A percentile compares a stretch with the other conserved stretches of the same genome.
phyloP scores from a whole-genome alignment of 139 green algal species.

The Chlamydomonas sphaeroides region DNA sequence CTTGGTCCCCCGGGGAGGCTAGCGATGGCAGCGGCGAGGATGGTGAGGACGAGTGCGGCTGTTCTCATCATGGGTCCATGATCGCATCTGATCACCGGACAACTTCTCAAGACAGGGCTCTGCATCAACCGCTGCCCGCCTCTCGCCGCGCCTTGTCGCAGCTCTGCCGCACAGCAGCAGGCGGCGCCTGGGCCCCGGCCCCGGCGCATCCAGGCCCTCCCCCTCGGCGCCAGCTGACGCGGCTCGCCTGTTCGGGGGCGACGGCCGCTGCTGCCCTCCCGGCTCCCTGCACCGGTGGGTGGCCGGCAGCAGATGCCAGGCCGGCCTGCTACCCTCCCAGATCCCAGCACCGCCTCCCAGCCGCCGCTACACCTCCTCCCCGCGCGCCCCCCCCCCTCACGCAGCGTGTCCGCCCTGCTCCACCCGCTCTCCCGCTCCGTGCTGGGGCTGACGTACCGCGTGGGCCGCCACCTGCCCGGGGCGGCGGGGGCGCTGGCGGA shows the following conservation, averaged over 20 bases:
- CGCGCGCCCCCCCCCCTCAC: constrained; percentile 10
- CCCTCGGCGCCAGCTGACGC: too few relatives aligned
- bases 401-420: constrained; percentile 30
- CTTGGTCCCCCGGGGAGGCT: too few relatives aligned
- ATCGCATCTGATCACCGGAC: too few relatives aligned
- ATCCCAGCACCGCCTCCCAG: constrained; percentile 66
- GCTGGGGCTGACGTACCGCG: constrained; percentile 73
- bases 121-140: too few relatives aligned
- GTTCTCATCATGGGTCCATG: too few relatives aligned
- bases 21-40: too few relatives aligned
- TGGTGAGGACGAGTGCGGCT: too few relatives aligned
- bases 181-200: too few relatives aligned
- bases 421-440: constrained; percentile 21
- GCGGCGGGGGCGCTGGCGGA: constrained; percentile 56
- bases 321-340: constrained; percentile 60
- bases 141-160: too few relatives aligned
- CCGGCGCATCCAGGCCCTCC: too few relatives aligned
- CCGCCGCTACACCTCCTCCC: constrained; percentile 18
- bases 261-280: constrained; percentile 75
- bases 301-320: background rate
- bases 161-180: too few relatives aligned
- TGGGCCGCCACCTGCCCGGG: constrained; percentile 70
- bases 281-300: constrained; percentile 76
- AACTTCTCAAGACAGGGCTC: too few relatives aligned
- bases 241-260: constrained; percentile 49